phyloP scores from a whole-genome alignment of 108 stramenopile species.

The Epithemia pelagica region DNA sequence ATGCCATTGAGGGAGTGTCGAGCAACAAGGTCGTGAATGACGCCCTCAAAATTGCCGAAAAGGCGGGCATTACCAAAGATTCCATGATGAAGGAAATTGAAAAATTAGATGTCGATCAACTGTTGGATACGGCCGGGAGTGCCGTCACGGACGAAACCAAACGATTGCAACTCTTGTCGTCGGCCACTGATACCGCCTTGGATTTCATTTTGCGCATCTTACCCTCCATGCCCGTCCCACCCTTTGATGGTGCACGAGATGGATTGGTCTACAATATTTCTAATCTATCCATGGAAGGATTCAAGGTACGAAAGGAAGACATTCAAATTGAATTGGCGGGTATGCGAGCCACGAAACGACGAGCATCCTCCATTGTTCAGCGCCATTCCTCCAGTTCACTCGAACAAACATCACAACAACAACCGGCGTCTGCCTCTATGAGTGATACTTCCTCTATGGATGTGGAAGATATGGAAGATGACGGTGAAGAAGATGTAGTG shows the following conservation, averaged over 20 bases:
- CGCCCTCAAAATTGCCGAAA: constrained; percentile 61
- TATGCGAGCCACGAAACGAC: constrained; percentile 61
- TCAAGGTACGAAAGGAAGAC: constrained; percentile 82
- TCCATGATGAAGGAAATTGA: constrained; percentile 69
- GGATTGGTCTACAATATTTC: constrained; percentile 78
- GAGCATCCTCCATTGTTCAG: neutral
- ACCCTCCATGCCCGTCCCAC: constrained; percentile 82
- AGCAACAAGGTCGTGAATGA: constrained; percentile 56
- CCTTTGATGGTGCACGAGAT: constrained; percentile 83
- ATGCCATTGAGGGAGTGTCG: constrained; percentile 80
- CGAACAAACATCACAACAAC: neutral
- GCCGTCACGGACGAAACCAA: constrained; percentile 77
- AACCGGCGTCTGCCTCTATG: neutral
- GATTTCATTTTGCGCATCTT: constrained; percentile 79
- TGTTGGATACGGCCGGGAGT: constrained; percentile 62
- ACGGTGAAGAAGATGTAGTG: neutral
- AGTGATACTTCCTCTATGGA: constrained; percentile 1
- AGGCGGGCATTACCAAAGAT: constrained; percentile 80
- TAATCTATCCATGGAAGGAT: constrained; percentile 82
- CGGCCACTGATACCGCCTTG: constrained; percentile 77
- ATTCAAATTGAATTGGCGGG: constrained; percentile 83
- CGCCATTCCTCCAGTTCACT: neutral
- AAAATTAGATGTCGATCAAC: constrained; percentile 64
- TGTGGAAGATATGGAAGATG: neutral
- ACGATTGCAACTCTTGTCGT: constrained; percentile 64